A percentile compares a stretch with the other conserved stretches of the same genome.
phyloP scores from a whole-genome alignment of 148 eudicot genomes.

The Camellia lanceoleosa region DNA sequence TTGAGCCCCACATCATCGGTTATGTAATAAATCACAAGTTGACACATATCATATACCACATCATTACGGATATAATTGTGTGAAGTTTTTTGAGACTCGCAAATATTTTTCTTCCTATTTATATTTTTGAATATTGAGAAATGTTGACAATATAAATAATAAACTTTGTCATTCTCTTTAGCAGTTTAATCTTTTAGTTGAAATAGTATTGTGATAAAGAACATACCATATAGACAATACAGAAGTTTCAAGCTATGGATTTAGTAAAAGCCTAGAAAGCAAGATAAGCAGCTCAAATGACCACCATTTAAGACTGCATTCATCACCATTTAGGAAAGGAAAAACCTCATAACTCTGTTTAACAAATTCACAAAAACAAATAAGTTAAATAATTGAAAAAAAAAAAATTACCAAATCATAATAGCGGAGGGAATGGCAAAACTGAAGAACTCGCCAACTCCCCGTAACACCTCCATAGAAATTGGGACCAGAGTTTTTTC shows the following conservation, averaged over 20 bases:
- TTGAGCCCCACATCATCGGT: too few relatives aligned
- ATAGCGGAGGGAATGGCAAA: constrained; percentile 79
- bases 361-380: too few relatives aligned
- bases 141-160: too few relatives aligned
- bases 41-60: too few relatives aligned
- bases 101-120: too few relatives aligned
- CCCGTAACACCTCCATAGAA: constrained; percentile 56
- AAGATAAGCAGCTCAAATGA: constrained; percentile 71
- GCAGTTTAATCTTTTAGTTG: too few relatives aligned
- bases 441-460: constrained; percentile 60
- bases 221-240: constrained; percentile 64
- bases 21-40: too few relatives aligned
- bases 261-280: constrained; percentile 71
- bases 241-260: constrained; percentile 77
- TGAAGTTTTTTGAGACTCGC: too few relatives aligned
- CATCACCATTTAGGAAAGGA: background rate
- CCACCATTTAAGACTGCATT: constrained; percentile 78
- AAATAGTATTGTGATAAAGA: too few relatives aligned
- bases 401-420: constrained; percentile 60
- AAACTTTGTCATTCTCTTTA: too few relatives aligned
- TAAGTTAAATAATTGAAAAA: background rate
- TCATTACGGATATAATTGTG: too few relatives aligned
- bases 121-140: too few relatives aligned
- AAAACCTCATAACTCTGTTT: background rate
- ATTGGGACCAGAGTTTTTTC: constrained; percentile 54